Evolutionary conservation across 495 filamentous ascomycete species (phyloP), one percentile per base, ranked within the genome.

Genomic region (Mytilinidion resinicola): DNA sequence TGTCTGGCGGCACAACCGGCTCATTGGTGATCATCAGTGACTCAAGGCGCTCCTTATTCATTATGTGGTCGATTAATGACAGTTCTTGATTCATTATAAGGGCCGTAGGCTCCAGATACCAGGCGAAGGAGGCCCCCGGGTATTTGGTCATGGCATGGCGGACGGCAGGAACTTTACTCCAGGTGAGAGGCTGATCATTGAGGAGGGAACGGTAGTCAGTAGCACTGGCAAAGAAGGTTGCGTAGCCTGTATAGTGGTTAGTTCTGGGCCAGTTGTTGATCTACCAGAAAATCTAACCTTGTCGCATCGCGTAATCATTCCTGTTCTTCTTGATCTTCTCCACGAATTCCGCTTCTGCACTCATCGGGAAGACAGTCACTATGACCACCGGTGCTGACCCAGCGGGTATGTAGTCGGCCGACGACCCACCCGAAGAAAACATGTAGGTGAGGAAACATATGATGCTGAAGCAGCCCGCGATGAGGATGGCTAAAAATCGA

Each of bases 1-100:
- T 93, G 65, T 96, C 89, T 0, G 95, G 92, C 9, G 91, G 95
- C 1, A 99, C 95, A 21, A 99, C 82, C 4, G 95, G 84, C 36
- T 83, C 75, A 69, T 96, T 87, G 68, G 85, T 85, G 55, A 89
- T 79, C 89, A 96, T 96, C 55, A 89, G 61, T n/a, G 74, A 77
- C 66, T 91, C 86, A 34, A 99, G 80, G 38, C 73, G 79, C 59
- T 74, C 73, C 34, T 81, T 75, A 15, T 81, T 74, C 70, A 95
- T 81, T 46, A 97, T 72, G 63, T 92, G 83, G 5, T 80, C 76
- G 54, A 86, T 79, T 41, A 97, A 76, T 0, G 80, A 76, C 58
- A 86, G 78, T 30, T 78, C 71, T 0, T 89, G 89, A 71, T 93
- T 90, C 91, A 96, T 96, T 72, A 99, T 89, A 43, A 96, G 77